A percentile compares a stretch with the other conserved stretches of the same genome.
Evolutionary conservation across 2,329 filamentous ascomycete species (phyloP).

Genomic region (Ophiocordyceps polyrhachis-furcata): DNA sequence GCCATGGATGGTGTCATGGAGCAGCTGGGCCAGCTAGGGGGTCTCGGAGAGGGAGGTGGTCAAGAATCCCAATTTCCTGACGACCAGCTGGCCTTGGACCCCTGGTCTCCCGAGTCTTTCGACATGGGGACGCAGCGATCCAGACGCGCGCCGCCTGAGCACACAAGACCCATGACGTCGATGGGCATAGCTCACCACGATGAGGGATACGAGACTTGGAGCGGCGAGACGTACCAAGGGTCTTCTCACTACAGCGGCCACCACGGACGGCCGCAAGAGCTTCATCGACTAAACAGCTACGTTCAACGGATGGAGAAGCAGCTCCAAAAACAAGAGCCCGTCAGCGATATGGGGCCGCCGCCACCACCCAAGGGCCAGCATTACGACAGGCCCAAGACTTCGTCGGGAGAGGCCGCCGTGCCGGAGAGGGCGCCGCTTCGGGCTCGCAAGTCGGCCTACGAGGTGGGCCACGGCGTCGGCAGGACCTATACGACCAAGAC

Average conservation of each 20-base stretch:
- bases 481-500: conserved; percentile 82
- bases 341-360: conserved; percentile 37
- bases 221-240: conserved; percentile 32
- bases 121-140: conserved; percentile 26
- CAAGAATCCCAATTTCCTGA: conserved; percentile 20
- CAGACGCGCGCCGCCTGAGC: conserved; percentile 9
- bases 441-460: conserved; percentile 59
- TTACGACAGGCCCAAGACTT: conserved; percentile 39
- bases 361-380: conserved; percentile 39
- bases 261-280: conserved; percentile 30
- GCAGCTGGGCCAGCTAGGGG: conserved; percentile 63
- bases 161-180: conserved; percentile 45
- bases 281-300: conserved; percentile 65
- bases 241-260: conserved; percentile 21
- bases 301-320: conserved; percentile 83
- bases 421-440: conserved; percentile 29
- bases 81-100: conserved; percentile 39
- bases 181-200: conserved; percentile 48
- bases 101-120: conserved; percentile 87
- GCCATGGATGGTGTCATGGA: conserved; percentile 99
- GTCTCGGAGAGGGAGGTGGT: conserved; percentile 20
- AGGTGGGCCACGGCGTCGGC: conserved; percentile 51
- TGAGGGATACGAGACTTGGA: conserved; percentile 41
- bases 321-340: conserved; percentile 31
- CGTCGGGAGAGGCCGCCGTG: conserved; percentile 24